Evolutionary conservation across 2,329 filamentous ascomycete species (phyloP).

Genomic region (Diaporthe vaccinii): DNA sequence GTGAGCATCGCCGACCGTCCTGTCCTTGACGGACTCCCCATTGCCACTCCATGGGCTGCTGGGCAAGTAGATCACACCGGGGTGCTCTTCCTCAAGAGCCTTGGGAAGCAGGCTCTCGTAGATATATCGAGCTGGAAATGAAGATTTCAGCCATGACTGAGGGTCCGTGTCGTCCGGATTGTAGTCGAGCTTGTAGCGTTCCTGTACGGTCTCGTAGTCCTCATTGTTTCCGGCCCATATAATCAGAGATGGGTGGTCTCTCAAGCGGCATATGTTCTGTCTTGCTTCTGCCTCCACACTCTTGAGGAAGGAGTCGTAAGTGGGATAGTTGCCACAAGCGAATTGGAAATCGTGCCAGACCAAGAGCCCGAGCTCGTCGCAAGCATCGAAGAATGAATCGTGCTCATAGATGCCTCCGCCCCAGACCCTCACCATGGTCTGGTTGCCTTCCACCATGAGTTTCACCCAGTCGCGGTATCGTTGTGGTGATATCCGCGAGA

Average conservation of each 20-base stretch:
- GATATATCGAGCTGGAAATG: conserved; percentile 93
- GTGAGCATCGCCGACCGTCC: conserved; percentile 89
- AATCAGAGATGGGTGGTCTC: conserved; percentile 89
- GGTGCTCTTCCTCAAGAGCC: conserved; percentile 76
- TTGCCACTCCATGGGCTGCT: conserved; percentile 84
- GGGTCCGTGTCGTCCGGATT: conserved; percentile 83
- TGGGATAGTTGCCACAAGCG: conserved; percentile 76
- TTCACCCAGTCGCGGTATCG: conserved; percentile 81
- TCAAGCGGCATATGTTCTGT: conserved; percentile 78
- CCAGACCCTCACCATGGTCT: conserved; percentile 87
- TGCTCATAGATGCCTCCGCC: conserved; percentile 80
- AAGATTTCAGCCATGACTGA: conserved; percentile 85
- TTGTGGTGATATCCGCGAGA: conserved; percentile 75
- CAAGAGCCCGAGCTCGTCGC: conserved; percentile 77
- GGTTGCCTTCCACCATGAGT: conserved; percentile 81
- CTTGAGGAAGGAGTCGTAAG: conserved; percentile 69
- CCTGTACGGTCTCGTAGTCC: conserved; percentile 85
- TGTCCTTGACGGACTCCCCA: conserved; percentile 80
- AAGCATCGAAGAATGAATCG: conserved; percentile 78
- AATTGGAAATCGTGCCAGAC: conserved; percentile 85
- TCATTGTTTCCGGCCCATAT: conserved; percentile 96
- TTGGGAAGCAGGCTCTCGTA: conserved; percentile 91
- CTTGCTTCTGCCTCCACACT: conserved; percentile 73
- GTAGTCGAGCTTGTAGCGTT: conserved; percentile 80
- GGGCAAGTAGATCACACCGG: conserved; percentile 82